Conservation (phyloP, 805 yeast species). For the Ogataea paradorogensis region DNA sequence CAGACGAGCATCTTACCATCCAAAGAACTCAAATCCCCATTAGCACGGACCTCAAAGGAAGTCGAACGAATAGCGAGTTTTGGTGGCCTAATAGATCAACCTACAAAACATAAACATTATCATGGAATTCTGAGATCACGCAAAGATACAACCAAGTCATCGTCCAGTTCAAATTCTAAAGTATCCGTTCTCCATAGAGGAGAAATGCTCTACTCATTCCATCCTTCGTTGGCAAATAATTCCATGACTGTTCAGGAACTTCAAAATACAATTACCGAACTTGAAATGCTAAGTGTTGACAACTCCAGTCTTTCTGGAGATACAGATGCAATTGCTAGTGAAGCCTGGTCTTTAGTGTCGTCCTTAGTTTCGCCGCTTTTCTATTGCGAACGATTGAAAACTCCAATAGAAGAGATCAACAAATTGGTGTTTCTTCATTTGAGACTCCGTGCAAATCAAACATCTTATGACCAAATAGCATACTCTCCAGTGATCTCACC, state of each 20-base stretch:
- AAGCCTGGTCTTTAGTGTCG: conserved; percentile 48
- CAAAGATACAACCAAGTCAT: conserved; percentile 35
- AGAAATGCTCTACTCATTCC: conserved; percentile 37
- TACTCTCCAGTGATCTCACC: conserved; percentile 15
- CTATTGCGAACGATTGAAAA: conserved; percentile 43
- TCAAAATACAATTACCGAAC: conserved; percentile 30
- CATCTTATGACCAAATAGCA: conserved; percentile 3
- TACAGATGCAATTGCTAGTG: conserved; percentile 42
- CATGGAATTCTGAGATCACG: conserved; percentile 29
- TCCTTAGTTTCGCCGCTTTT: conserved; percentile 46
- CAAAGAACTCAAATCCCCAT: conserved; percentile 30
- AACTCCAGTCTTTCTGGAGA: conserved; percentile 32
- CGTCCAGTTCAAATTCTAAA: conserved; percentile 38
- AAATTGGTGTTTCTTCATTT: conserved; percentile 40
- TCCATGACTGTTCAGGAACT: conserved; percentile 30
- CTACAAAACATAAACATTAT: conserved; percentile 26
- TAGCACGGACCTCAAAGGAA: conserved; percentile 31
- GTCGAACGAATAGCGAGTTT: conserved; percentile 31
- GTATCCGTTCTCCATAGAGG: conserved; percentile 30
- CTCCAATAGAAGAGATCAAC: conserved; percentile 58
- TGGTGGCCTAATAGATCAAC: conserved; percentile 14
- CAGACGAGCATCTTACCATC: conserved; percentile 27
- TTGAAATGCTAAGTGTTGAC: conserved; percentile 29
- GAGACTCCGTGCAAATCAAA: conserved; percentile 23
- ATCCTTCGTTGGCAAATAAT: conserved; percentile 25